These are phyloP conservation scores for Lentinula detonsa DNA, from an alignment of 768 basidiomycete genomes.

Conservation along the genomic window DNA sequence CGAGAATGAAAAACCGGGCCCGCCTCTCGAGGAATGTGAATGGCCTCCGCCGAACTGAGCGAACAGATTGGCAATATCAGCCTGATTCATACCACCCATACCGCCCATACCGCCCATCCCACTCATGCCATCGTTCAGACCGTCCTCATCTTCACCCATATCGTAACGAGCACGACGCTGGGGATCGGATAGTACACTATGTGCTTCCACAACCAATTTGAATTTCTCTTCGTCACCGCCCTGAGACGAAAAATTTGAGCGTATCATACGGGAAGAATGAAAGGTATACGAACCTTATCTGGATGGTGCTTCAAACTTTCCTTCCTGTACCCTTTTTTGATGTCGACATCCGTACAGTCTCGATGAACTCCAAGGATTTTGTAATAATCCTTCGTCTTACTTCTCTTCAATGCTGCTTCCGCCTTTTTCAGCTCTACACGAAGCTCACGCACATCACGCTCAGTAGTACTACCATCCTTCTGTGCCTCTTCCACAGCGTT, in stretches of 20 bases:
- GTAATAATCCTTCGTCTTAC: slow-evolving; percentile 89
- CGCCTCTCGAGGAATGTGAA: neutral
- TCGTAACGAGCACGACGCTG: slow-evolving; percentile 70
- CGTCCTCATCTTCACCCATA: slow-evolving; percentile 70
- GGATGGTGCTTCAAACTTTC: slow-evolving; percentile 84
- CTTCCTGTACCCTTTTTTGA: slow-evolving; percentile 88
- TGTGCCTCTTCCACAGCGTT: slow-evolving; percentile 70
- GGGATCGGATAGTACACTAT: slow-evolving; percentile 78
- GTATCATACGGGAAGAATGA: neutral
- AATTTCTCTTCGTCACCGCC: slow-evolving; percentile 96
- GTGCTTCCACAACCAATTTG: slow-evolving; percentile 82
- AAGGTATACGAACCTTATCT: slow-evolving; percentile 54
- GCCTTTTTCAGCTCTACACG: slow-evolving; percentile 72
- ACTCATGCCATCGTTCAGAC: neutral
- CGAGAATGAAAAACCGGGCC: neutral
- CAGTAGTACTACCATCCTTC: slow-evolving; percentile 48
- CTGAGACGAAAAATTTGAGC: slow-evolving; percentile 25
- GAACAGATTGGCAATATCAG: slow-evolving; percentile 6
- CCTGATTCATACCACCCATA: slow-evolving; percentile 29
- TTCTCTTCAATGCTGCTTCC: slow-evolving; percentile 74
- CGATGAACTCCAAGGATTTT: slow-evolving; percentile 64
- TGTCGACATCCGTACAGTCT: slow-evolving; percentile 62
- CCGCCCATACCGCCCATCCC: slow-evolving; percentile 41
- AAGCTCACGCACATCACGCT: slow-evolving; percentile 57
- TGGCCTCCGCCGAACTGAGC: slow-evolving; percentile 3